Evolutionary conservation across 2,329 filamentous ascomycete genomes (phyloP).

Genomic region (Trichophyton schoenleinii): DNA sequence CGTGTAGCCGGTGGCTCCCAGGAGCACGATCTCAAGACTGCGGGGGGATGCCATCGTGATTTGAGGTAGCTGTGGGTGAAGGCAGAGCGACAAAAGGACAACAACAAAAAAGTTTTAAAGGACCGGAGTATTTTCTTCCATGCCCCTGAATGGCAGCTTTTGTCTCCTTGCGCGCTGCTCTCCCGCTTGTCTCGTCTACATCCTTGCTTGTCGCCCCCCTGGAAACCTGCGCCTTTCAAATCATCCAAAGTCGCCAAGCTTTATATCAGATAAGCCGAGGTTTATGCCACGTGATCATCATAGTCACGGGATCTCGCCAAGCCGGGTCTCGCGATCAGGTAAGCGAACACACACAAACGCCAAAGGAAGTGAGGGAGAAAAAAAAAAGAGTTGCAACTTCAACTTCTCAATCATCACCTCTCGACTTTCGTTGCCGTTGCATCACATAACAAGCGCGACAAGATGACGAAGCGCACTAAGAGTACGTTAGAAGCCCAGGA

Average conservation of each 20-base stretch:
- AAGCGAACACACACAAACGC: constrained; percentile 15
- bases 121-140: neutral
- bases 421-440: constrained; percentile 10
- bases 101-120: neutral
- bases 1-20: constrained; percentile 70
- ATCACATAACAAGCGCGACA: constrained; percentile 34
- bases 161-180: neutral
- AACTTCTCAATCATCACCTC: constrained; percentile 8
- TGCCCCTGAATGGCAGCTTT: neutral
- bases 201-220: neutral
- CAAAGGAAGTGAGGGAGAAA: neutral
- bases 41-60: constrained; percentile 18
- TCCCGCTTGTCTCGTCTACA: too few species aligned
- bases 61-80: neutral
- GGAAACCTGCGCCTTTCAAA: too few species aligned
- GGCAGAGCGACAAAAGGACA: neutral
- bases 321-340: constrained; percentile 10
- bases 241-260: neutral
- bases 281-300: neutral
- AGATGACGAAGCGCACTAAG: constrained; percentile 93
- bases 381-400: constrained; percentile 3
- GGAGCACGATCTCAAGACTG: constrained; percentile 53
- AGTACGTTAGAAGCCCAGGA: constrained; percentile 30
- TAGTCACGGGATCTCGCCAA: constrained; percentile 7
- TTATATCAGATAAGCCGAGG: neutral